These are phyloP conservation scores for Willaertia magna DNA, from an alignment of 208 protist species.

Conservation along the genomic window DNA sequence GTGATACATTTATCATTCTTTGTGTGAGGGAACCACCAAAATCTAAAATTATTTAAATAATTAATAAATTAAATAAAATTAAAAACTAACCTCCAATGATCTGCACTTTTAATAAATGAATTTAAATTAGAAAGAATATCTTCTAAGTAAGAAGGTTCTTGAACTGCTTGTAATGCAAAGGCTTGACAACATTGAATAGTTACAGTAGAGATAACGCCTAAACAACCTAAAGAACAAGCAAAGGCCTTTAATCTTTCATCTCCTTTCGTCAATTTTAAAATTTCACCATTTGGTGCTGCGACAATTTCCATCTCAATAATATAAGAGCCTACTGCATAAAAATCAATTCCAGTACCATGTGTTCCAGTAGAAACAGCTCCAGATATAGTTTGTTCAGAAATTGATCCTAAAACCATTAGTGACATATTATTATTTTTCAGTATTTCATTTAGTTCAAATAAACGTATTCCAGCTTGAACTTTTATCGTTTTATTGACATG, in stretches of 20 bases:
- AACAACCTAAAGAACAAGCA: neutral
- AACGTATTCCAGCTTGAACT: neutral
- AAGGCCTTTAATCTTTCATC: neutral
- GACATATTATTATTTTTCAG: neutral
- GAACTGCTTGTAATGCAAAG: neutral
- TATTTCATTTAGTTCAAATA: neutral
- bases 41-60: neutral
- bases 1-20: neutral
- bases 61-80: neutral
- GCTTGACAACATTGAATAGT: neutral
- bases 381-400: conserved; percentile 1
- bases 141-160: neutral
- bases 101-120: neutral
- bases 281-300: neutral
- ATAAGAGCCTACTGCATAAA: neutral
- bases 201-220: neutral
- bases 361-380: conserved; percentile 1
- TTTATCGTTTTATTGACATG: neutral
- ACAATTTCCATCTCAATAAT: neutral
- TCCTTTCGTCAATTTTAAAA: neutral
- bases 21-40: neutral
- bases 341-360: neutral
- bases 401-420: neutral
- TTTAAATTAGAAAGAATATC: neutral
- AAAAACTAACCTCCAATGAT: neutral